Evolutionary conservation across 192 early-diverging fungal species (phyloP).

Genomic region (Linderina pennispora): DNA sequence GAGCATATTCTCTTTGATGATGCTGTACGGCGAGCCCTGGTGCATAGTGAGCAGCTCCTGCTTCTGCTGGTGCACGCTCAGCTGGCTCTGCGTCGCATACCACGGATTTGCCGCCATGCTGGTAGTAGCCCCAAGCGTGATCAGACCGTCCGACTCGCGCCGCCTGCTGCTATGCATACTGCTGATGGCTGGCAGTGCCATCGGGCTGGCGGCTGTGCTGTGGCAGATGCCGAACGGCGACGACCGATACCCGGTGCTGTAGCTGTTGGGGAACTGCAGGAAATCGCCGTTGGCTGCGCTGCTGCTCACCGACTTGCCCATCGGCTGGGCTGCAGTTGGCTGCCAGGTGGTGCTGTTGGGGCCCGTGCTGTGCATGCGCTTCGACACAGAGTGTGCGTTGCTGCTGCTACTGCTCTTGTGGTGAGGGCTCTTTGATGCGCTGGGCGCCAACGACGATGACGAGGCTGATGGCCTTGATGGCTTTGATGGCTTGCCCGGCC

Average conservation of each 20-base stretch:
- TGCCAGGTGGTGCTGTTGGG: too few species aligned
- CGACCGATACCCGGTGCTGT: slow-evolving; percentile 8
- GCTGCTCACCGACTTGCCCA: background rate
- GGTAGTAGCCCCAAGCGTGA: slow-evolving; percentile 6
- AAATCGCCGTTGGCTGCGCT: background rate
- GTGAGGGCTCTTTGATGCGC: too few species aligned
- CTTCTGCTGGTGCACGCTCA: slow-evolving; percentile 6
- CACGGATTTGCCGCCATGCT: background rate
- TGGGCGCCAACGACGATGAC: too few species aligned
- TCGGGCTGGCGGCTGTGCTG: background rate
- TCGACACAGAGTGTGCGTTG: too few species aligned
- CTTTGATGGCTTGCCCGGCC: too few species aligned
- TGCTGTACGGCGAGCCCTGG: slow-evolving; percentile 52
- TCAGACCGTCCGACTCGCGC: slow-evolving; percentile 5
- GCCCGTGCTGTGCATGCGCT: background rate
- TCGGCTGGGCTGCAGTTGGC: too few species aligned
- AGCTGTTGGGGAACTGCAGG: slow-evolving; percentile 5
- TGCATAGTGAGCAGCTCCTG: slow-evolving; percentile 50
- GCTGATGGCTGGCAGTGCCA: background rate
- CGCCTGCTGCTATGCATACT: slow-evolving; percentile 8
- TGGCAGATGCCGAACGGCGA: slow-evolving; percentile 9
- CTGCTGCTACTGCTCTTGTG: too few species aligned
- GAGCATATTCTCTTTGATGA: slow-evolving; percentile 47
- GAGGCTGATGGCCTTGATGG: too few species aligned
- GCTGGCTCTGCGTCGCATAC: slow-evolving; percentile 9